A percentile compares a stretch with the other conserved stretches of the same genome.
Evolutionary conservation across 306 rosid genomes (phyloP).

Genomic region (Trichosanthes truncata): DNA sequence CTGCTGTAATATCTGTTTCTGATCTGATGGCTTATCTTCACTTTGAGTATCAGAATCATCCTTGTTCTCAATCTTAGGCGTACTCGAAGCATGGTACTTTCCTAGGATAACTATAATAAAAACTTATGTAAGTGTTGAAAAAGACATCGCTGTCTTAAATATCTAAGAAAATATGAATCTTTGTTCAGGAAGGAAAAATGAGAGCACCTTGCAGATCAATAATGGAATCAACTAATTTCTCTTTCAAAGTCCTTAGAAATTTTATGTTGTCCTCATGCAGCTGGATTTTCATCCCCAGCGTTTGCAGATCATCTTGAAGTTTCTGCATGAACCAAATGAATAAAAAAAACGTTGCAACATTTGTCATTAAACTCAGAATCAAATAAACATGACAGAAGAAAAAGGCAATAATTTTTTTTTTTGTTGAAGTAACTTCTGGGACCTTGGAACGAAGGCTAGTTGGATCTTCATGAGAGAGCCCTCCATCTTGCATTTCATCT

Average conservation of each 20-base stretch:
- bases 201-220: conserved; percentile 61
- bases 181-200: background rate
- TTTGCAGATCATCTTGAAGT: conserved; percentile 62
- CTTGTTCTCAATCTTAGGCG: conserved; percentile 20
- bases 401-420: background rate
- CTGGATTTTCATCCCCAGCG: conserved; percentile 55
- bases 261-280: conserved; percentile 59
- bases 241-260: conserved; percentile 37
- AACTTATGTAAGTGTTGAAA: conserved; percentile 6
- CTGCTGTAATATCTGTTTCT: conserved; percentile 44
- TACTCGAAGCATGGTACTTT: conserved; percentile 33
- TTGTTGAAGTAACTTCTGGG: too few species aligned
- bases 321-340: conserved; percentile 37
- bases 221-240: conserved; percentile 54
- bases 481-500: conserved; percentile 15
- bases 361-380: background rate
- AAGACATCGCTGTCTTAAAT: conserved; percentile 4
- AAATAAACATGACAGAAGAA: background rate
- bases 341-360: background rate
- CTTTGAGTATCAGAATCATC: conserved; percentile 18
- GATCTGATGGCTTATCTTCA: conserved; percentile 41
- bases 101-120: conserved; percentile 29
- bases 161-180: background rate
- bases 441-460: conserved; percentile 3
- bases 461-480: conserved; percentile 3